These are phyloP conservation scores for Trametes pubescens DNA, from an alignment of 1,284 basidiomycete species.

Conservation along the genomic window DNA sequence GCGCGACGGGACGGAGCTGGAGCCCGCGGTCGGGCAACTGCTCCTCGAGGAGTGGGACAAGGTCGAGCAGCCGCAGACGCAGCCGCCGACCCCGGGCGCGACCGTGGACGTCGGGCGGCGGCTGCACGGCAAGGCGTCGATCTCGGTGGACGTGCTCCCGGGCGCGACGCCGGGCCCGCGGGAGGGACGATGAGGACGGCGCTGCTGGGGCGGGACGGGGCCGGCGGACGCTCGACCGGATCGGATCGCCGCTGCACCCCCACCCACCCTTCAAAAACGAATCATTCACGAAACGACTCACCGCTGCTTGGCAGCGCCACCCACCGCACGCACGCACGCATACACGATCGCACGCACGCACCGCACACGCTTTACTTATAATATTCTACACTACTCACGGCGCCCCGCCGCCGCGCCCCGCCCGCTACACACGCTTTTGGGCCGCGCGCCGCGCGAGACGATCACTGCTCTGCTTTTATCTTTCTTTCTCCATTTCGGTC, in stretches of 20 bases:
- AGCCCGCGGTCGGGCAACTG: slow-evolving; percentile 79
- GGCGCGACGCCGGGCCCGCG: slow-evolving; percentile 8
- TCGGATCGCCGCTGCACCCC: not conserved
- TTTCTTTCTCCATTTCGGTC: not conserved
- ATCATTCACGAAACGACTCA: slow-evolving; percentile 32
- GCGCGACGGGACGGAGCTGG: slow-evolving; percentile 91
- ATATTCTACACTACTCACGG: slow-evolving; percentile 33
- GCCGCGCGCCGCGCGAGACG: slow-evolving; percentile 24
- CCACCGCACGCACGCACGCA: slow-evolving; percentile 35
- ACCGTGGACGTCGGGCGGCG: slow-evolving; percentile 27
- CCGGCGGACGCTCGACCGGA: slow-evolving; percentile 5
- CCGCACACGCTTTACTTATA: slow-evolving; percentile 30
- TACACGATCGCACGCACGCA: slow-evolving; percentile 38
- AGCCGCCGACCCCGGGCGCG: slow-evolving; percentile 17
- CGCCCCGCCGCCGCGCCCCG: slow-evolving; percentile 27
- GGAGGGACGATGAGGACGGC: slow-evolving; percentile 20
- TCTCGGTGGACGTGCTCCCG: slow-evolving; percentile 23
- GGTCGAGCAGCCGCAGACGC: slow-evolving; percentile 31
- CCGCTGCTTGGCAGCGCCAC: slow-evolving; percentile 12
- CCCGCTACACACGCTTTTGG: slow-evolving; percentile 31
- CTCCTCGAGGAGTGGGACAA: slow-evolving; percentile 82
- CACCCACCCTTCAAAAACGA: slow-evolving; percentile 20
- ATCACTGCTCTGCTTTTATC: slow-evolving; percentile 4
- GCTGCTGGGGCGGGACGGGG: too few relatives aligned
- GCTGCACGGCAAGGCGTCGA: slow-evolving; percentile 28